Base-by-base conservation (phyloP, 1,284 basidiomycete species). In the Cryptococcus maquisensis region DNA sequence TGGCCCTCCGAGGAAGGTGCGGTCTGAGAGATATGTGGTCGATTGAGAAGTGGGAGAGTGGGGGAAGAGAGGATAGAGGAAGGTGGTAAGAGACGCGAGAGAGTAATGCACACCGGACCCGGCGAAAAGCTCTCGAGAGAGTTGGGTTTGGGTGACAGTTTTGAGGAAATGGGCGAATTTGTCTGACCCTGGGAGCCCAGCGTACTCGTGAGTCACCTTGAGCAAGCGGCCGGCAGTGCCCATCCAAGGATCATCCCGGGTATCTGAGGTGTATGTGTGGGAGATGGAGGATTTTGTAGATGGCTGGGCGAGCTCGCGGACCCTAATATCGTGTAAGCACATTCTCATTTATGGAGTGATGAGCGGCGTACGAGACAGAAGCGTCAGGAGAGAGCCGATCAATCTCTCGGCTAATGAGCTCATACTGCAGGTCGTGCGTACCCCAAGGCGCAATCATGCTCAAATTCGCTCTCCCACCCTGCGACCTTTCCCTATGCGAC, bases 1-100 rank as follows among this genome's bases (percentile, higher is more conserved):
- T 0, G 96, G 93, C 0, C 95, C 96, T 26, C 95, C 96, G 0
- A 98, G 81, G 64, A 95, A 93, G 72, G 94, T 95, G 4, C 91
- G 83, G 74, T 99, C 96, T 1, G 74, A 36, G 82, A 84, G 69
- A 61, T 51, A 84, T 82, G 20, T 81, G 68, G 37, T 79, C 53
- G 55, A 41, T 7, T 45, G 38, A 3, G 50, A 41, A 5, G 45
- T 39, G 12, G 49, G 21, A 3, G 51, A 44, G 23, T 42, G 26
- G 9, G 63, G 47, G 24, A 58, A 70, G 36, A 75, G 65, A n/a
- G 75, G 75, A 38, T 68, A 65, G 35, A 75, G 65, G 24, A 72
- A 52, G 2, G 73, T 71, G 0, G 72, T 72, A 16, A 74, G 56
- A 15, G 73, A 75, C 7, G 75, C 63, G 42, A 77, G 63, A 32